phyloP scores from a whole-genome alignment of 2,329 filamentous ascomycete genomes.

The Nemania sp. region DNA sequence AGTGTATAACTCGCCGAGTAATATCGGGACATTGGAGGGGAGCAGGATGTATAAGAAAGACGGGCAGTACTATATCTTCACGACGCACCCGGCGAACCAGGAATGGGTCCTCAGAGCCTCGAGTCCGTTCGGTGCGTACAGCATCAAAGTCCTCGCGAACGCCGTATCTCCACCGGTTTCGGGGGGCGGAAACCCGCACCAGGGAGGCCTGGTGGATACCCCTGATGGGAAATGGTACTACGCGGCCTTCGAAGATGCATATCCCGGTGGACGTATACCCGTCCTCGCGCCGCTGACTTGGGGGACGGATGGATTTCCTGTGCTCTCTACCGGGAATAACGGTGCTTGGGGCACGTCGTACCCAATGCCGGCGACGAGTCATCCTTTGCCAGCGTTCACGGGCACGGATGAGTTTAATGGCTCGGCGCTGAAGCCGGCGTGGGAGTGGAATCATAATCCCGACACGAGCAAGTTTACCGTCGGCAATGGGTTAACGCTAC shows the following conservation, averaged over 20 bases:
- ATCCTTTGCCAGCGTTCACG: slow-evolving; percentile 34
- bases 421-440: slow-evolving; percentile 47
- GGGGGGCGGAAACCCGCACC: slow-evolving; percentile 52
- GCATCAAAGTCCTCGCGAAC: slow-evolving; percentile 48
- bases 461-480: slow-evolving; percentile 52
- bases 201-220: slow-evolving; percentile 59
- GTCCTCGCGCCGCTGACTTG: slow-evolving; percentile 59
- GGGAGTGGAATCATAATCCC: slow-evolving; percentile 68
- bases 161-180: slow-evolving; percentile 48
- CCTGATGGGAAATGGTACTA: slow-evolving; percentile 60
- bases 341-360: slow-evolving; percentile 54
- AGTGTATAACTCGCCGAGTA: slow-evolving; percentile 38
- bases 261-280: slow-evolving; percentile 60
- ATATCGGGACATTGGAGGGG: slow-evolving; percentile 28
- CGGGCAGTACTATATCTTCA: slow-evolving; percentile 58
- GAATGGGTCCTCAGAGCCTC: slow-evolving; percentile 55
- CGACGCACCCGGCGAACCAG: slow-evolving; percentile 48
- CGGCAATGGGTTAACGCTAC: slow-evolving; percentile 49
- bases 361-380: slow-evolving; percentile 40
- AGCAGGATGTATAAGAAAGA: slow-evolving; percentile 60
- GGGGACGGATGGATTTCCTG: slow-evolving; percentile 55
- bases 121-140: slow-evolving; percentile 57
- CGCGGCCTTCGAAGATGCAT: slow-evolving; percentile 59
- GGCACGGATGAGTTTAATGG: slow-evolving; percentile 53
- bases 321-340: slow-evolving; percentile 43